Conservation (phyloP, 306 rosid species). For the Vigna hirtella region DNA sequence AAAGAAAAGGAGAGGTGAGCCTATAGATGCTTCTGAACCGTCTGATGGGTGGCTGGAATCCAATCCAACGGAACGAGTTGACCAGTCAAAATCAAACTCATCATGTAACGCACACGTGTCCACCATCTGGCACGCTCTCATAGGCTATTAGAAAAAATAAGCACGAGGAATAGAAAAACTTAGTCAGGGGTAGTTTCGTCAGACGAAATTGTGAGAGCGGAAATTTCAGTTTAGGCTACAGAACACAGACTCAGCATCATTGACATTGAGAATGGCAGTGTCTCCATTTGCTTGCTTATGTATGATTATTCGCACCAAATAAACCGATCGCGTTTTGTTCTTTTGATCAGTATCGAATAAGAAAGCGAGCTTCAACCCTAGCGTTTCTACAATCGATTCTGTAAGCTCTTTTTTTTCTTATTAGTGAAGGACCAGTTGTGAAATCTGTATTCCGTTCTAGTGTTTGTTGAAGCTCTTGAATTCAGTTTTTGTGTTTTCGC, state of each 20-base stretch:
- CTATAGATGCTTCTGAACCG: neutral
- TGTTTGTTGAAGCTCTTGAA: conserved; percentile 25
- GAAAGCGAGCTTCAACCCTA: conserved; percentile 31
- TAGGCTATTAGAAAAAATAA: neutral
- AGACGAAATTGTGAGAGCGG: neutral
- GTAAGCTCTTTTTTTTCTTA: conserved; percentile 21
- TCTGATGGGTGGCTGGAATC: conserved; percentile 2
- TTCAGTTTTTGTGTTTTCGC: conserved; percentile 1
- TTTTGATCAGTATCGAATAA: conserved; percentile 46
- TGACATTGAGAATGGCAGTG: conserved; percentile 19
- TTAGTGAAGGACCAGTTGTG: neutral
- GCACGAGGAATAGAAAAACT: conserved; percentile 3
- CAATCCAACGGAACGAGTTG: conserved; percentile 17
- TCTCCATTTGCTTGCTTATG: neutral
- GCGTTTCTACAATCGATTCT: conserved; percentile 22
- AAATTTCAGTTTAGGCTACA: neutral
- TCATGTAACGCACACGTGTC: conserved; percentile 21
- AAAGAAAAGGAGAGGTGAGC: conserved; percentile 3
- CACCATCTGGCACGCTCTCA: conserved; percentile 10
- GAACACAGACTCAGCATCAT: neutral
- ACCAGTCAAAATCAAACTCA: conserved; percentile 31
- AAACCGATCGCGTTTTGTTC: conserved; percentile 28
- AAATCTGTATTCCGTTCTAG: neutral
- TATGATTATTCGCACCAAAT: conserved; percentile 27
- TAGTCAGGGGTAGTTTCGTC: conserved; percentile 52